phyloP scores from a whole-genome alignment of 768 basidiomycete genomes.

The Lentinula edodes region DNA sequence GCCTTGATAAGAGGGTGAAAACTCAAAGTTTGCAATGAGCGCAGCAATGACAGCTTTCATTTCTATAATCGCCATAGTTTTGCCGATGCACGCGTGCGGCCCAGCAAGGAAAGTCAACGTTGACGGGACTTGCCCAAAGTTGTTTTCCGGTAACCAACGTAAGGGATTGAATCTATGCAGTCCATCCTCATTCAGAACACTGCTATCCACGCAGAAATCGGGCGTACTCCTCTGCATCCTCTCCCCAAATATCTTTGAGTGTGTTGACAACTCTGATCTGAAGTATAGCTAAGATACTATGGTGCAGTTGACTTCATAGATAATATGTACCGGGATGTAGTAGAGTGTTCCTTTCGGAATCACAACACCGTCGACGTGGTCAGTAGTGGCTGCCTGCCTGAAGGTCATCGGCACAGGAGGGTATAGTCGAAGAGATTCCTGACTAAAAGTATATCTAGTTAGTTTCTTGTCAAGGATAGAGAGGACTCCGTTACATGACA shows the following conservation, averaged over 20 bases:
- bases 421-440: constrained; percentile 34
- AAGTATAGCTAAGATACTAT: not conserved
- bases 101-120: constrained; percentile 17
- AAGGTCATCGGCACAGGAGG: constrained; percentile 36
- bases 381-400: constrained; percentile 30
- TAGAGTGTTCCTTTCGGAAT: constrained; percentile 39
- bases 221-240: constrained; percentile 40
- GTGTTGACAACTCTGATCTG: constrained; percentile 49
- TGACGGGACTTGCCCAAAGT: not conserved
- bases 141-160: not conserved
- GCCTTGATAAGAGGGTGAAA: constrained; percentile 15
- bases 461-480: not conserved
- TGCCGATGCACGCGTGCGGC: constrained; percentile 22
- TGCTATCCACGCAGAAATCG: not conserved
- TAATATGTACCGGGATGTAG: constrained; percentile 26
- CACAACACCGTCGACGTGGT: constrained; percentile 33
- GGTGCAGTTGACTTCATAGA: not conserved
- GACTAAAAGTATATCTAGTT: constrained; percentile 15
- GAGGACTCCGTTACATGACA: not conserved
- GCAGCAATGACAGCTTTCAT: constrained; percentile 21
- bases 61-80: constrained; percentile 21
- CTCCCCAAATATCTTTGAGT: constrained; percentile 44
- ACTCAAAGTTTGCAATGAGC: constrained; percentile 16
- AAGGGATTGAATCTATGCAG: not conserved
- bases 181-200: not conserved